These are phyloP conservation scores for Bisporella sp. DNA, from an alignment of 2,329 filamentous ascomycete genomes.

Conservation along the genomic window DNA sequence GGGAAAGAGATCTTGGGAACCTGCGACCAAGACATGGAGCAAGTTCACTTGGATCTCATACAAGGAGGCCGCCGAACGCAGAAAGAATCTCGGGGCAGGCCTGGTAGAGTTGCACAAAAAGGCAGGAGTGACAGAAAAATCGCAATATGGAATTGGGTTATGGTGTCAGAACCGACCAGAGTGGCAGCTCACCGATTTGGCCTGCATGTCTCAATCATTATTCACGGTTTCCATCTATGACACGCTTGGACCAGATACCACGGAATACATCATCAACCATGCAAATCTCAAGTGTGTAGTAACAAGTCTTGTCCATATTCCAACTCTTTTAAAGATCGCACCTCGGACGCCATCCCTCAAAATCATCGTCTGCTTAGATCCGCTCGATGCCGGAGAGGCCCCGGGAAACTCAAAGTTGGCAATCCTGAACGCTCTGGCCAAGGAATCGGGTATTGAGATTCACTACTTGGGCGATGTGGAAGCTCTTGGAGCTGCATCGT, in stretches of 20 bases:
- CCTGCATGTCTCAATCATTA: slow-evolving; percentile 76
- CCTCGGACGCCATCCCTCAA: slow-evolving; percentile 75
- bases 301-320: slow-evolving; percentile 74
- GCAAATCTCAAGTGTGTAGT: slow-evolving; percentile 68
- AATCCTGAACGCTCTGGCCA: slow-evolving; percentile 68
- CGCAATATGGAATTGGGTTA: slow-evolving; percentile 65
- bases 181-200: slow-evolving; percentile 87
- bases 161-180: slow-evolving; percentile 86
- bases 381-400: slow-evolving; percentile 72
- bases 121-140: slow-evolving; percentile 56
- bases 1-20: slow-evolving; percentile 74
- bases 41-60: slow-evolving; percentile 83
- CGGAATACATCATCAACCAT: slow-evolving; percentile 95
- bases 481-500: slow-evolving; percentile 67
- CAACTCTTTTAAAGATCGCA: slow-evolving; percentile 71
- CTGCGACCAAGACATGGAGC: slow-evolving; percentile 62
- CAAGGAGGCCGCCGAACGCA: slow-evolving; percentile 66
- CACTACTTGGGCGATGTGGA: slow-evolving; percentile 78
- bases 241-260: slow-evolving; percentile 83
- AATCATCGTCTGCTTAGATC: slow-evolving; percentile 80
- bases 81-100: slow-evolving; percentile 79
- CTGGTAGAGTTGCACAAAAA: slow-evolving; percentile 74
- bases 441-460: slow-evolving; percentile 67
- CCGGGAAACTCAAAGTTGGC: slow-evolving; percentile 71
- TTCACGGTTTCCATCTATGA: slow-evolving; percentile 94